Conservation (phyloP, 2,329 filamentous ascomycete species). For the Colletotrichum sp. region DNA sequence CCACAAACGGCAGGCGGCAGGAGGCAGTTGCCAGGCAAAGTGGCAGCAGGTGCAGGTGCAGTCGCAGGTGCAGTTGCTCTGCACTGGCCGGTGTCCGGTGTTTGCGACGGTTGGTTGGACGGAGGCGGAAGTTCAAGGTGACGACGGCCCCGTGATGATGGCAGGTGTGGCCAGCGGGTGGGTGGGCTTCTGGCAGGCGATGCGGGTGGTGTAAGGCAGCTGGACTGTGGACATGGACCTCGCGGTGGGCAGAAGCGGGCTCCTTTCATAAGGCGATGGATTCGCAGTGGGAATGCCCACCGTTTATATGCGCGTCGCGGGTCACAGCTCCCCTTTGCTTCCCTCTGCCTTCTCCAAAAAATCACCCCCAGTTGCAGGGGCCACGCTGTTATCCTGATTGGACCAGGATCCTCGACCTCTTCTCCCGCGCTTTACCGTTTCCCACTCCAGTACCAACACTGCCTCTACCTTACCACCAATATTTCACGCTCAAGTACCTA, state of each 20-base stretch:
- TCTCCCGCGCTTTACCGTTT: conserved; percentile 13
- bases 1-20: not conserved
- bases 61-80: not conserved
- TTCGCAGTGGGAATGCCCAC: conserved; percentile 43
- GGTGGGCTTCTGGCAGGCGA: not conserved
- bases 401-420: not conserved
- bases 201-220: not conserved
- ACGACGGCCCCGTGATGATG: not conserved
- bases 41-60: not conserved
- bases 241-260: not conserved
- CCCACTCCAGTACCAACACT: not conserved
- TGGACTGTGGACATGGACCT: not conserved
- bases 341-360: conserved; percentile 1
- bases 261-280: conserved; percentile 16
- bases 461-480: not conserved
- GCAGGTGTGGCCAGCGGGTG: conserved; percentile 3
- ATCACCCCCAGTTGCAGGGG: not conserved
- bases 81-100: not conserved
- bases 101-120: not conserved
- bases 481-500: not conserved
- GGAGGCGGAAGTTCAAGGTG: not conserved
- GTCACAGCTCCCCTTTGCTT: conserved; percentile 19
- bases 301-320: conserved; percentile 54
- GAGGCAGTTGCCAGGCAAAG: not conserved
- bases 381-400: conserved; percentile 11